Percentiles rank a stretch among this genome's conserved stretches.
Evolutionary conservation across 768 basidiomycete genomes (phyloP).

Genomic region (Pseudohyphozyma bogoriensis): DNA sequence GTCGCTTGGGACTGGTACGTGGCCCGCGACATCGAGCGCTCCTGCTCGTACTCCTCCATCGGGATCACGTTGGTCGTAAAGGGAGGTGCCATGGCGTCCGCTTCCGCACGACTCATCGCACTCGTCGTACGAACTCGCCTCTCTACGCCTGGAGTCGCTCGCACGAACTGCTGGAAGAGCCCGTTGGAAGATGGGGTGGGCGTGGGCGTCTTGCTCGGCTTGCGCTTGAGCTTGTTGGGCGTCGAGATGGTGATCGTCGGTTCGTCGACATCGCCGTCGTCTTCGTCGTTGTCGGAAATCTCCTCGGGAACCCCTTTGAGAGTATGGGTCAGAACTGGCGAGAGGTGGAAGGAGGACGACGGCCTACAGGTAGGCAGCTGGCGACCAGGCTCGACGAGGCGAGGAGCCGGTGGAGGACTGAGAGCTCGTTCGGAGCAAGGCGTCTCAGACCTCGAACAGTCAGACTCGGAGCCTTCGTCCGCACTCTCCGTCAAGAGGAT

Average conservation of each 20-base stretch:
- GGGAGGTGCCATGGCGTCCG: background rate
- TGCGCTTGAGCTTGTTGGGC: background rate
- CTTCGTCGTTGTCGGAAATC: background rate
- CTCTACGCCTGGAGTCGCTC: background rate
- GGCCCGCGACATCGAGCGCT: slow-evolving; percentile 7
- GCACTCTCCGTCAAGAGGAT: slow-evolving; percentile 16
- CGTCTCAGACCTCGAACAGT: slow-evolving; percentile 2
- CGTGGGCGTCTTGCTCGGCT: background rate
- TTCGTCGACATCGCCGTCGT: slow-evolving; percentile 16
- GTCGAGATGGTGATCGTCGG: slow-evolving; percentile 19
- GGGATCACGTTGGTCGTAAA: background rate
- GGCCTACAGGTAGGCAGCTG: slow-evolving; percentile 19
- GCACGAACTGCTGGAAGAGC: background rate
- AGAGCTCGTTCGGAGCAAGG: background rate
- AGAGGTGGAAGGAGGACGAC: background rate
- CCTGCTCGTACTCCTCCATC: background rate
- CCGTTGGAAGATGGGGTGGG: background rate
- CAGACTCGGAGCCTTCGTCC: slow-evolving; percentile 13
- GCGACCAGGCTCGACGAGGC: slow-evolving; percentile 8
- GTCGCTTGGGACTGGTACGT: background rate
- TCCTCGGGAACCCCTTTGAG: slow-evolving; percentile 9
- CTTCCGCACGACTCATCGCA: background rate
- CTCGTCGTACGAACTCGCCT: background rate
- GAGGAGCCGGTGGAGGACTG: slow-evolving; percentile 21
- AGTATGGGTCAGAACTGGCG: background rate